Percentiles rank a stretch among this genome's conserved stretches.
Conservation (phyloP, 169 alveolate genomes). For the Plasmodium ovale region DNA sequence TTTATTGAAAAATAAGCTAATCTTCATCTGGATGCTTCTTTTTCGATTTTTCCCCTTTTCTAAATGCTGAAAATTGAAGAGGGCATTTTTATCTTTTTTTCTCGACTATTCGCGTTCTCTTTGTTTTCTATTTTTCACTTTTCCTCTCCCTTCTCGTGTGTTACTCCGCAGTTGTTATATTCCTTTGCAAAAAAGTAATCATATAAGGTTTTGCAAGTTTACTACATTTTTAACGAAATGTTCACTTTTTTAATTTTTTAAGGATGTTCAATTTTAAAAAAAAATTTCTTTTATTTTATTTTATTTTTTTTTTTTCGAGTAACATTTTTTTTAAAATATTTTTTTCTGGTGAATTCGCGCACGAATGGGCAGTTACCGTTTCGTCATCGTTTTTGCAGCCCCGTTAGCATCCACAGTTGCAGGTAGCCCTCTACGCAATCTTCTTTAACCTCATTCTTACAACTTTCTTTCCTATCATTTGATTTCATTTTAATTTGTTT, state of each 20-base stretch:
- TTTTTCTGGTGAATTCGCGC: too few relatives aligned
- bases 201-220: not conserved
- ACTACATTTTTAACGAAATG: not conserved
- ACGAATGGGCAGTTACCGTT: too few relatives aligned
- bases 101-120: too few relatives aligned
- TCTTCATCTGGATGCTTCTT: conserved; percentile 23
- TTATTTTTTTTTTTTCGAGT: not conserved
- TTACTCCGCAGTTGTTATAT: not conserved
- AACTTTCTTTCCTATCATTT: too few relatives aligned
- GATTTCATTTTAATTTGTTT: too few relatives aligned
- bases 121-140: too few relatives aligned
- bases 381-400: too few relatives aligned
- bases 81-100: not conserved
- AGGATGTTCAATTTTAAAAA: not conserved
- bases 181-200: not conserved
- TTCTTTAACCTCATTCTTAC: too few relatives aligned
- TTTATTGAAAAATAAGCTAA: conserved; percentile 41
- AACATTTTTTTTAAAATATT: not conserved
- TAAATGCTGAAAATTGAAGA: not conserved
- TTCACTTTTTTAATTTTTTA: not conserved
- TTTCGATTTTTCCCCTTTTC: not conserved
- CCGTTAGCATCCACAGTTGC: too few relatives aligned
- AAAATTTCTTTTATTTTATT: not conserved
- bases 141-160: not conserved
- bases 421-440: too few relatives aligned